Base-by-base conservation (phyloP, 2,329 filamentous ascomycete genomes). In the Ceratocystis destructans region DNA sequence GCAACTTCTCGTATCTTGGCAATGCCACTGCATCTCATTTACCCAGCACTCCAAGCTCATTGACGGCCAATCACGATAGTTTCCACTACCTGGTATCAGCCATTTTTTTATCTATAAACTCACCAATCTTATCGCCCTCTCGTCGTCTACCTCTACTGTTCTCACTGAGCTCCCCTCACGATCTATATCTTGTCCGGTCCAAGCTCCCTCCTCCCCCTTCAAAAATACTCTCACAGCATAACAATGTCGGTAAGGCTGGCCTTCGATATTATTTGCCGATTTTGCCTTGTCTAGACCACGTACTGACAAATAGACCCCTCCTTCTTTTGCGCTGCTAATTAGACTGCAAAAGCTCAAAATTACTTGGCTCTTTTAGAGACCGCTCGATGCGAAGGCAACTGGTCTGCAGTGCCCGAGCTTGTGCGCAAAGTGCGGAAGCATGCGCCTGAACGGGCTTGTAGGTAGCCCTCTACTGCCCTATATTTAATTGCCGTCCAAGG, bases 401-500 rank as follows among this genome's bases (percentile, higher is more conserved):
- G 94, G 94, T 81, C 85, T 70, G 85, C 89, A 37, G 83, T 97
- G 37, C 89, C 90, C 31, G 93, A 97, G 77, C 82, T 96, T 69
- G 87, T 94, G 72, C 86, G 93, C 74, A 99, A 99, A 77, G 83
- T 97, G 72, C 88, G 88, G 73, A 97, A 99, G 76, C 93, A 99
- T 82, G 89, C 91, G 71, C 87, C 91, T 50, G 84, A 89, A 69
- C 84, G 89, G 75, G 83, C 84, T 76, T 96, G 93, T 96, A 87
- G 72, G 84, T 73, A 69, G 66, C 68, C 62, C 68, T 61, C 55
- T 64, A 67, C 66, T 59, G 59, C 66, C 28, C 28, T 41, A 41
- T 3, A 41, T 41, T 41, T 15, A 15, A 41, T 41, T 41, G 12
- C 37, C 7, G 64, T 71, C 44, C 48, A 25, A 53, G 25, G 55